phyloP scores from a whole-genome alignment of 1,139 yeast species.

The Meyerozyma guilliermondii region DNA sequence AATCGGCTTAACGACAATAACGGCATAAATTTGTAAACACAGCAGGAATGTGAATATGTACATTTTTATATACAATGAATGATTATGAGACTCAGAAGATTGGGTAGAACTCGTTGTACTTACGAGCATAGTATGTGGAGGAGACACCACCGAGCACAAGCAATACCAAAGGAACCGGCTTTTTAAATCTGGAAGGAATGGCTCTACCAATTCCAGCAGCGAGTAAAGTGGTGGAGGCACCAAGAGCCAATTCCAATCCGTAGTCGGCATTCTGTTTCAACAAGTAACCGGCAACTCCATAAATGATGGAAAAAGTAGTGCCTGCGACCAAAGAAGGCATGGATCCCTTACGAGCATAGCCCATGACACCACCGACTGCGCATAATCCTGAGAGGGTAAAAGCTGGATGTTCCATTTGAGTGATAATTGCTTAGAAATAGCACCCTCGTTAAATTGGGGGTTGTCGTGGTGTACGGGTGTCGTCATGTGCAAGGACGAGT shows the following conservation, averaged over 20 bases:
- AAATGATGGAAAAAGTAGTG: conserved; percentile 58
- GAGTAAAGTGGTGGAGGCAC: conserved; percentile 59
- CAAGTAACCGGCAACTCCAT: conserved; percentile 75
- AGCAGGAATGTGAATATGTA: no score
- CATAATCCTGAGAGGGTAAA: conserved; percentile 71
- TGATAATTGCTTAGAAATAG: not conserved
- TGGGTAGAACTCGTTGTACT: conserved; percentile 65
- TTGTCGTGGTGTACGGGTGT: no score
- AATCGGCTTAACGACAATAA: no score
- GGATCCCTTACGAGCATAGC: conserved; percentile 69
- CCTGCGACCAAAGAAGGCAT: conserved; percentile 83
- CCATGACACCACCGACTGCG: conserved; percentile 69
- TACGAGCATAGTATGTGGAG: conserved; percentile 64
- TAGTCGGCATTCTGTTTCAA: conserved; percentile 66
- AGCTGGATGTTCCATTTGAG: conserved; percentile 67
- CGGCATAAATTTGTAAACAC: not conserved
- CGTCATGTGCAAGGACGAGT: no score
- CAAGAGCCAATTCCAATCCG: conserved; percentile 79
- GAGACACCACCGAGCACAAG: conserved; percentile 62
- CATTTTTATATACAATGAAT: conserved; percentile 2
- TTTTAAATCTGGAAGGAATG: conserved; percentile 49
- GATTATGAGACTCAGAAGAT: conserved; percentile 6
- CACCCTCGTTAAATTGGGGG: no score
- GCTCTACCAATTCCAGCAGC: conserved; percentile 72
- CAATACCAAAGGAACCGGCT: conserved; percentile 72